phyloP scores from a whole-genome alignment of 2,329 filamentous ascomycete species.

The Ophiostoma fasciatum region DNA sequence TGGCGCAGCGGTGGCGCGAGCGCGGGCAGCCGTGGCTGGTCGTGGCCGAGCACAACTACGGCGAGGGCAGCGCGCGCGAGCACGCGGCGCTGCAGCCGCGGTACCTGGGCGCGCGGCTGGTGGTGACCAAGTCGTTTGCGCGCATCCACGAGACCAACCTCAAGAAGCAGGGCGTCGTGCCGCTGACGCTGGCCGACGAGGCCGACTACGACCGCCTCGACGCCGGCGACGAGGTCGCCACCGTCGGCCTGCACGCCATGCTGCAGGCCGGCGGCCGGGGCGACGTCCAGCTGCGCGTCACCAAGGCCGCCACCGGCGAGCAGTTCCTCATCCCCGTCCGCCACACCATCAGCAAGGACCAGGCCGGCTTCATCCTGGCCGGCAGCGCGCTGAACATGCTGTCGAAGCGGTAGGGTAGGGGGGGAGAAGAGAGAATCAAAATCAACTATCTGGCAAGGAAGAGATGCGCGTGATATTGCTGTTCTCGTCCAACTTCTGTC shows the following conservation, averaged over 20 bases:
- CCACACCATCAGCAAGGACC: constrained; percentile 79
- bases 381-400: constrained; percentile 88
- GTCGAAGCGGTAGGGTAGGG: constrained; percentile 40
- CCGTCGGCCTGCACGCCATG: constrained; percentile 72
- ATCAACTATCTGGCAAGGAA: no score
- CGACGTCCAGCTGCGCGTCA: constrained; percentile 53
- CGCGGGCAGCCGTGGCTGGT: constrained; percentile 73
- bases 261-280: constrained; percentile 65
- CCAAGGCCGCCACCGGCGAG: constrained; percentile 46
- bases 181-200: constrained; percentile 79
- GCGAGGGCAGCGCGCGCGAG: constrained; percentile 74
- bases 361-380: constrained; percentile 82
- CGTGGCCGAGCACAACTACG: constrained; percentile 94
- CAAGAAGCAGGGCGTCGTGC: constrained; percentile 95
- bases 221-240: constrained; percentile 71
- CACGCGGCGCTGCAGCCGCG: constrained; percentile 77
- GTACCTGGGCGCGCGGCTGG: constrained; percentile 68
- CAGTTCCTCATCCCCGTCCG: constrained; percentile 59
- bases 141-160: constrained; percentile 89
- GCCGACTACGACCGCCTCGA: constrained; percentile 72
- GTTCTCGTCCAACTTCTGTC: no score
- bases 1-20: constrained; percentile 71
- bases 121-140: constrained; percentile 70
- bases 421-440: no score
- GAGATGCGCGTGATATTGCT: no score